A percentile compares a stretch with the other conserved stretches of the same genome.
phyloP scores from a whole-genome alignment of 495 filamentous ascomycete species.

The Parachaetomium inaequale region DNA sequence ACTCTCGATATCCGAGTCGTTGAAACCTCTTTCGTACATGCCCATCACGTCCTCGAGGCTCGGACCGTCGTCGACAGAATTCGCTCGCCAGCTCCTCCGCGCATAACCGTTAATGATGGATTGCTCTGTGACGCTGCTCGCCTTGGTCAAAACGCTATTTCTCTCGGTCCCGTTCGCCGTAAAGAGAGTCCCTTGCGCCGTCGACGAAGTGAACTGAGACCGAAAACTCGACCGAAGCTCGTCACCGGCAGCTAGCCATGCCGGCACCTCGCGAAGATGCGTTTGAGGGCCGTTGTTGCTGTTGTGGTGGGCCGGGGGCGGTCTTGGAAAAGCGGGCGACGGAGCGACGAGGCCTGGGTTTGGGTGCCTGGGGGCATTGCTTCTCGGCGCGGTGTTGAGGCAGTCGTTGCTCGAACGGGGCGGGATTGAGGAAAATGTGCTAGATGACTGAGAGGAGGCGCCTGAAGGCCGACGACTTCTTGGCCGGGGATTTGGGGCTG shows the following conservation, averaged over 20 bases:
- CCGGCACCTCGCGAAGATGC: slow-evolving; percentile 37
- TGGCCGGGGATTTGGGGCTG: slow-evolving; percentile 33
- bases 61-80: slow-evolving; percentile 62
- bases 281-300: slow-evolving; percentile 17
- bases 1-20: slow-evolving; percentile 48
- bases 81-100: slow-evolving; percentile 48
- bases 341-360: slow-evolving; percentile 24
- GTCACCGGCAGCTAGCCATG: slow-evolving; percentile 44
- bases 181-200: slow-evolving; percentile 60
- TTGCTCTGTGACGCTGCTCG: slow-evolving; percentile 62
- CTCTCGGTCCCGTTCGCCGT: slow-evolving; percentile 79
- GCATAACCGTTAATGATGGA: slow-evolving; percentile 50
- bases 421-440: slow-evolving; percentile 40
- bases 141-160: slow-evolving; percentile 76
- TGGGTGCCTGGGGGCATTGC: slow-evolving; percentile 23
- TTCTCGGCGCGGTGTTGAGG: slow-evolving; percentile 19
- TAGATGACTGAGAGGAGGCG: slow-evolving; percentile 47
- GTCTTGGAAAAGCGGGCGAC: slow-evolving; percentile 13
- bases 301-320: slow-evolving; percentile 14
- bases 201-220: slow-evolving; percentile 64
- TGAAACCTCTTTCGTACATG: slow-evolving; percentile 87
- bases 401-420: slow-evolving; percentile 35
- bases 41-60: slow-evolving; percentile 90
- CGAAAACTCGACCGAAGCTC: slow-evolving; percentile 68
- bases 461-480: slow-evolving; percentile 41